Evolutionary conservation across 306 rosid species (phyloP), one percentile per base, ranked within the genome.

Genomic region (Parietaria judaica): DNA sequence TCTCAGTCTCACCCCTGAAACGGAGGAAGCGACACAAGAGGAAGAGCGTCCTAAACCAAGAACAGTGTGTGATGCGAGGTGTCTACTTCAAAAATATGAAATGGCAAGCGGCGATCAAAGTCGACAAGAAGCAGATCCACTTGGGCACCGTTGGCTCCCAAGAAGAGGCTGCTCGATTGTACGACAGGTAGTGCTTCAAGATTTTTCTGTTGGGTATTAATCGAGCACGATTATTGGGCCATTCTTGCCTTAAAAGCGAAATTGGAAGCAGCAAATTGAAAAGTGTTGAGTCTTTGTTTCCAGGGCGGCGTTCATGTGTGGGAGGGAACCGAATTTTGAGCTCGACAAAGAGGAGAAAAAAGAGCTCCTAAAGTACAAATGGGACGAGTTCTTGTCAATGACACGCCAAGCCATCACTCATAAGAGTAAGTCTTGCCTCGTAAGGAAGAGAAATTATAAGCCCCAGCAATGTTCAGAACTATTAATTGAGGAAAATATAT

Each of bases 31-130:
- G 83, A 61, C 96, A 92, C 71, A 78, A 86, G 65, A 84, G 98
- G 76, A 92, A 86, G 79, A 65, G 79, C 69, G 61, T 71, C 56
- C 96, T 78, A 47, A 84, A 84, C 74, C 90, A 86, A 76, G 96
- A 92, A 60, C 74, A 79, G 3, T 84, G 88, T 66, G 36, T 78
- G 45, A 88, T 86, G 96, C 87, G 96, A 73, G 96, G 96, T 17
- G 98, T 92, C 54, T 88, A 92, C 71, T 92, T 82, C 73, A 92
- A 86, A 59, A 88, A 92, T 70, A 86, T 92, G 96, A 92, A 88
- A 76, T 92, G 98, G 98, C 96, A 92, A 54, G 96, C 98, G 16
- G 96, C 98, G 5, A 92, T 92, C 39, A 92, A 92, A 70, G 98
- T 92, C 15, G 96, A 88, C 78, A 92, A 92, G 83, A 92, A 88